phyloP scores from a whole-genome alignment of 2,329 filamentous ascomycete species.

The Leptographium lundbergii region DNA sequence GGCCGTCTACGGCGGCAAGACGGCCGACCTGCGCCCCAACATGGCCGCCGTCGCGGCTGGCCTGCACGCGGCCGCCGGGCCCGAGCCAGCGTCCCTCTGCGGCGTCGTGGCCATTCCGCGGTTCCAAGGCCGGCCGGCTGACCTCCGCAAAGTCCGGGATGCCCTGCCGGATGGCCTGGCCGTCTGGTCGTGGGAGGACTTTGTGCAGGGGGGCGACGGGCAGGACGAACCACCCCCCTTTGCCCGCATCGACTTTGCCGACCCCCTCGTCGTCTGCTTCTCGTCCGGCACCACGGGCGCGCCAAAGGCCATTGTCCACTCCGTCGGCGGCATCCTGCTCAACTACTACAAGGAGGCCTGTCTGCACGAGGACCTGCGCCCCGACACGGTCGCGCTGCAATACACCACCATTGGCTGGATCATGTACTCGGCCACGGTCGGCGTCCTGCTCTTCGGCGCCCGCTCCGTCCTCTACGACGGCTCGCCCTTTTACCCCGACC shows the following conservation, averaged over 20 bases:
- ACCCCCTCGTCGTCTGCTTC: constrained; percentile 68
- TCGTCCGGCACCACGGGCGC: constrained; percentile 71
- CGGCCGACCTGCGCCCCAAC: constrained; percentile 57
- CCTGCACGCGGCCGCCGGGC: constrained; percentile 37
- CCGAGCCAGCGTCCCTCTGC: constrained; percentile 44
- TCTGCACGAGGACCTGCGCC: constrained; percentile 31
- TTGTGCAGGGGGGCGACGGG: constrained; percentile 22
- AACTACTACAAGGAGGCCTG: constrained; percentile 43
- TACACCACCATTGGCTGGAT: constrained; percentile 72
- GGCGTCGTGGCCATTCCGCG: constrained; percentile 54
- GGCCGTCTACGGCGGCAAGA: constrained; percentile 68
- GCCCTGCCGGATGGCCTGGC: constrained; percentile 14
- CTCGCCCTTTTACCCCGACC: constrained; percentile 62
- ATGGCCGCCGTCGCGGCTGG: constrained; percentile 54
- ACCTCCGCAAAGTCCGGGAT: constrained; percentile 35
- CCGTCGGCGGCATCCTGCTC: constrained; percentile 50
- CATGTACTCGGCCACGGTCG: constrained; percentile 61
- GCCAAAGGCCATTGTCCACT: constrained; percentile 79
- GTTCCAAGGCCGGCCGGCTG: constrained; percentile 42
- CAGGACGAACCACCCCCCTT: constrained; percentile 29
- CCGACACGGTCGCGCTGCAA: constrained; percentile 34
- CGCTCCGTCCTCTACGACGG: constrained; percentile 68
- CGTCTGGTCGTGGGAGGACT: constrained; percentile 25
- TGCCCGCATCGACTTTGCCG: constrained; percentile 51
- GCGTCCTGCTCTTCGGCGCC: constrained; percentile 45